Conservation (phyloP, 1,139 yeast species). For the Yarrowia galli region DNA sequence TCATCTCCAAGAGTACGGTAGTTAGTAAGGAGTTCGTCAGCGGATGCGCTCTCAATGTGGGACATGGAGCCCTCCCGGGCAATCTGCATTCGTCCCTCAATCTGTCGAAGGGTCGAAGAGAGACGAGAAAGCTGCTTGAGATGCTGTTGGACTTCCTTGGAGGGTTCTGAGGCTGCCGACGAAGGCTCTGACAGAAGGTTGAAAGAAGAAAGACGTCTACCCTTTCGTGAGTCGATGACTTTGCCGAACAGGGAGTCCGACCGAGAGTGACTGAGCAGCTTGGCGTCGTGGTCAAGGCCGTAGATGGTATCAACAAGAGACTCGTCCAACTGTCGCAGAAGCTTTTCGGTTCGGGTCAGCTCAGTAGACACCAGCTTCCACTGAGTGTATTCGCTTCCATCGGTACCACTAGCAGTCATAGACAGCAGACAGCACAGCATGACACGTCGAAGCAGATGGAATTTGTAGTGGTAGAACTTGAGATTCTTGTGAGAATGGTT, state of each 20-base stretch:
- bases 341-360: not conserved
- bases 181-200: constrained; percentile 12
- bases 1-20: constrained; percentile 50
- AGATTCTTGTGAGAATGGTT: constrained; percentile 46
- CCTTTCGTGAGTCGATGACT: constrained; percentile 40
- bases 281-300: constrained; percentile 31
- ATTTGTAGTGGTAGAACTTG: constrained; percentile 49
- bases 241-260: constrained; percentile 39
- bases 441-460: constrained; percentile 54
- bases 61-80: constrained; percentile 45
- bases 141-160: constrained; percentile 40
- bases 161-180: constrained; percentile 34
- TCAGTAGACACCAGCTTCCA: constrained; percentile 40
- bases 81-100: constrained; percentile 52
- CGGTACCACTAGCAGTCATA: constrained; percentile 48
- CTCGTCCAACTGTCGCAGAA: constrained; percentile 30
- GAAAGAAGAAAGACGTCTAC: constrained; percentile 32
- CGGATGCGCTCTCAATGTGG: constrained; percentile 43
- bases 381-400: constrained; percentile 38
- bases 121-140: constrained; percentile 45
- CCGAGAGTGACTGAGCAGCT: constrained; percentile 15
- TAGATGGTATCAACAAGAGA: constrained; percentile 34
- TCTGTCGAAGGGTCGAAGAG: constrained; percentile 47
- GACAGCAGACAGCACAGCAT: constrained; percentile 55
- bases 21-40: constrained; percentile 43